These are phyloP conservation scores for Ceratobasidium sp. DNA, from an alignment of 1,284 basidiomycete species.

Conservation along the genomic window DNA sequence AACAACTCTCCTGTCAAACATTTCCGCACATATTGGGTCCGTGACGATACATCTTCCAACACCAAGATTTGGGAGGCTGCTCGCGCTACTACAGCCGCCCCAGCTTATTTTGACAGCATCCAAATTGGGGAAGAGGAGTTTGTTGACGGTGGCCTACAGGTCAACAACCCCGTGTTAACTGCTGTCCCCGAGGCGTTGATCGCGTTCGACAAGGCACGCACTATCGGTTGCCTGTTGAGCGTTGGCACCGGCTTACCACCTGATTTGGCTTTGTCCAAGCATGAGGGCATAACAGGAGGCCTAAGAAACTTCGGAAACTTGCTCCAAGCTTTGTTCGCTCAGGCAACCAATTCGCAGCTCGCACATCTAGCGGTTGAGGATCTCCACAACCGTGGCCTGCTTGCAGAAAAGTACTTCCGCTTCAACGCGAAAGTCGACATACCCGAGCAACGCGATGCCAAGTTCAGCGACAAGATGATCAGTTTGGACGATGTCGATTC, in stretches of 20 bases:
- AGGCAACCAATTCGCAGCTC: neutral
- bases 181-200: slow-evolving; percentile 47
- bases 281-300: neutral
- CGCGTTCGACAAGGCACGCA: slow-evolving; percentile 44
- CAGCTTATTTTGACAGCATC: slow-evolving; percentile 18
- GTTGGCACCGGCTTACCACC: slow-evolving; percentile 48
- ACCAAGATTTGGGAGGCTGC: slow-evolving; percentile 29
- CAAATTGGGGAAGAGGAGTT: neutral
- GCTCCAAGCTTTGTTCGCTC: neutral
- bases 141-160: slow-evolving; percentile 16
- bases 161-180: slow-evolving; percentile 27
- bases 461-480: neutral
- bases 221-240: slow-evolving; percentile 49
- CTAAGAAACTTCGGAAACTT: neutral
- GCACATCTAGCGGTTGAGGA: neutral
- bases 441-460: neutral
- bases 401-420: neutral
- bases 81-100: slow-evolving; percentile 20
- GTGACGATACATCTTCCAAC: neutral
- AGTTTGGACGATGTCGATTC: slow-evolving; percentile 6
- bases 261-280: neutral
- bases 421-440: slow-evolving; percentile 2
- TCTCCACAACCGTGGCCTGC: neutral
- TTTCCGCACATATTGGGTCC: slow-evolving; percentile 3
- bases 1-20: slow-evolving; percentile 35